A percentile compares a stretch with the other conserved stretches of the same genome.
phyloP scores from a whole-genome alignment of 352 stramenopile species.

The Hyaloperonospora brassicae region DNA sequence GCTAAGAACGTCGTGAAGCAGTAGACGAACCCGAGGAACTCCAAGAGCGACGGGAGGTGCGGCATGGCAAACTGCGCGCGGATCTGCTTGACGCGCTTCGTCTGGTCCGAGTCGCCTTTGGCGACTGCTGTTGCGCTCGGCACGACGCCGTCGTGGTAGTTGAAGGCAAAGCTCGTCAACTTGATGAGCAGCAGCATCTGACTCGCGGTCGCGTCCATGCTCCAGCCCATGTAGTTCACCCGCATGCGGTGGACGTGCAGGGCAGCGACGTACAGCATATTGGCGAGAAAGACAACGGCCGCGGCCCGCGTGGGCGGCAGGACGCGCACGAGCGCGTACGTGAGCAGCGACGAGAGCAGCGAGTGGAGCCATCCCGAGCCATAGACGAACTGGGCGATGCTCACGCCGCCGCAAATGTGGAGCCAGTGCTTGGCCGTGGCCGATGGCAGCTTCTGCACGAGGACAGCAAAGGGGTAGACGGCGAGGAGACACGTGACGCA shows the following conservation, averaged over 20 bases:
- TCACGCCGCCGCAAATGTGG: constrained; percentile 87
- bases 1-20: constrained; percentile 94
- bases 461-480: constrained; percentile 88
- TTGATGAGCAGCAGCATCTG: constrained; percentile 96
- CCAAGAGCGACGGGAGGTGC: constrained; percentile 83
- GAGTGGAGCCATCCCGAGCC: constrained; percentile 92
- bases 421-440: constrained; percentile 85
- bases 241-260: constrained; percentile 93
- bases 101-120: constrained; percentile 21
- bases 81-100: constrained; percentile 25
- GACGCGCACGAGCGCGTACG: constrained; percentile 75
- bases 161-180: constrained; percentile 95
- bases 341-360: constrained; percentile 84
- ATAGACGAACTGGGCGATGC: constrained; percentile 92
- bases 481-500: constrained; percentile 87
- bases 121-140: constrained; percentile 15
- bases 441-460: constrained; percentile 83
- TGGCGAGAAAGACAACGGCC: constrained; percentile 87
- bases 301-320: constrained; percentile 41
- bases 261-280: constrained; percentile 88
- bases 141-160: constrained; percentile 90
- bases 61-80: constrained; percentile 51
- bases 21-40: constrained; percentile 96
- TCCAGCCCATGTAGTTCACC: constrained; percentile 93
- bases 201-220: constrained; percentile 73